Evolutionary conservation across 2,329 filamentous ascomycete genomes (phyloP).

Genomic region (Nemania sp.): DNA sequence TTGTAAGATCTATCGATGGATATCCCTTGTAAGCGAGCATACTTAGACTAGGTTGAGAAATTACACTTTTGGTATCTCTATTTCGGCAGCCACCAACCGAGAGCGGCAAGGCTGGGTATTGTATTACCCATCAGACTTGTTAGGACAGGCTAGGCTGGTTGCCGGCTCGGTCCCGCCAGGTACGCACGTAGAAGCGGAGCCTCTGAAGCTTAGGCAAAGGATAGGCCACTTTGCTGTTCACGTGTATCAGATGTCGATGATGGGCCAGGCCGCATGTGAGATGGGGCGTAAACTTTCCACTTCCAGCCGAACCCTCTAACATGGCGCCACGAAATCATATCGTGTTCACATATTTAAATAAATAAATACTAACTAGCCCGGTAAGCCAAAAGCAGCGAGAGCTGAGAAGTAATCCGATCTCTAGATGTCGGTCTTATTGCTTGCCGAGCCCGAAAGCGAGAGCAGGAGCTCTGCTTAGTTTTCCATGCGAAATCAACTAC

Average conservation of each 20-base stretch:
- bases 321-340: conserved; percentile 21
- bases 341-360: too few relatives aligned
- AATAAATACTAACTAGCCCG: too few relatives aligned
- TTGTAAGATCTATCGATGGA: background rate
- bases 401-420: conserved; percentile 2
- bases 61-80: conserved; percentile 13
- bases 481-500: background rate
- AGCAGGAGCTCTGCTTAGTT: background rate
- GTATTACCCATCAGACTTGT: conserved; percentile 18
- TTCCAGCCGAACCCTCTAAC: conserved; percentile 24
- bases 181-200: conserved; percentile 39
- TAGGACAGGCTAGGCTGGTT: conserved; percentile 26
- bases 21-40: background rate
- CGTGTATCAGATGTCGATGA: conserved; percentile 31
- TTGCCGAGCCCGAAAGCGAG: conserved; percentile 22
- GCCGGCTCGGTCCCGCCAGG: conserved; percentile 33
- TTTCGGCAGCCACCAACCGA: conserved; percentile 38
- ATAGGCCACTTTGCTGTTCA: conserved; percentile 34
- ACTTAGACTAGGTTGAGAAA: background rate
- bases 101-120: conserved; percentile 30
- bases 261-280: conserved; percentile 29
- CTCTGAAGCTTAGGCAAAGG: conserved; percentile 27
- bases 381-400: conserved; percentile 18
- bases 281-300: conserved; percentile 27
- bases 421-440: conserved; percentile 21